Percentiles rank a stretch among this genome's conserved stretches.
These are phyloP conservation scores for Salix arbutifolia DNA, from an alignment of 345 rosid genomes.

Conservation along the genomic window DNA sequence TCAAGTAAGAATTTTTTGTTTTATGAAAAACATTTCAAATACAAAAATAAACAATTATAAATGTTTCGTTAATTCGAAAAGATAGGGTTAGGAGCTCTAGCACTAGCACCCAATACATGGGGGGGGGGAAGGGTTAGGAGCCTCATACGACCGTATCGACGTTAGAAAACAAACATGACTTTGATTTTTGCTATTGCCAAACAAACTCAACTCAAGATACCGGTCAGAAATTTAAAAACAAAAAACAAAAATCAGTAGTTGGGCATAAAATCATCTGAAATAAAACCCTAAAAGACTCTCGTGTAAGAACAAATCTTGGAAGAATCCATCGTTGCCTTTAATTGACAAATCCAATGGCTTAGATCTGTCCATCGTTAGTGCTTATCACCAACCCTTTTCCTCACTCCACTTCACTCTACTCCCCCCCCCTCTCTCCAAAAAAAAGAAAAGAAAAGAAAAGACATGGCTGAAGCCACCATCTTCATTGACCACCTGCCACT, in stretches of 20 bases:
- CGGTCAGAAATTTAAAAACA: not conserved
- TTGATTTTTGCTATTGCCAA: not conserved
- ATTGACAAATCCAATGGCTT: constrained; percentile 31
- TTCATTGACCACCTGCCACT: constrained; percentile 11
- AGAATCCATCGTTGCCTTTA: constrained; percentile 35
- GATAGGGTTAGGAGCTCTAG: not conserved
- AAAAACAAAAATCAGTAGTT: not conserved
- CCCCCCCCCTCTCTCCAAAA: not conserved
- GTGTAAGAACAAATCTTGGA: constrained; percentile 30
- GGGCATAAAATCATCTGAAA: constrained; percentile 10
- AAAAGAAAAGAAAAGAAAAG: constrained; percentile 1
- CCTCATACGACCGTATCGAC: not conserved
- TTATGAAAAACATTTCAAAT: no score
- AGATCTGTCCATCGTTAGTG: constrained; percentile 21
- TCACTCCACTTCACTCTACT: constrained; percentile 16
- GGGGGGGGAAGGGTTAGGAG: not conserved
- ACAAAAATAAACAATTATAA: no score
- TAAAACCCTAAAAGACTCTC: constrained; percentile 43
- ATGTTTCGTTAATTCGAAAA: no score
- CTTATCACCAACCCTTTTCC: constrained; percentile 35
- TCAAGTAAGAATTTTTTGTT: no score
- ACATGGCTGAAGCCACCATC: constrained; percentile 20
- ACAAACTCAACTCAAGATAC: not conserved
- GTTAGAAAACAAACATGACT: not conserved
- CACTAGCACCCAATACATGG: not conserved